These are phyloP conservation scores for Aaosphaeria pasadenensis DNA, from an alignment of 2,329 filamentous ascomycete species.

Conservation along the genomic window DNA sequence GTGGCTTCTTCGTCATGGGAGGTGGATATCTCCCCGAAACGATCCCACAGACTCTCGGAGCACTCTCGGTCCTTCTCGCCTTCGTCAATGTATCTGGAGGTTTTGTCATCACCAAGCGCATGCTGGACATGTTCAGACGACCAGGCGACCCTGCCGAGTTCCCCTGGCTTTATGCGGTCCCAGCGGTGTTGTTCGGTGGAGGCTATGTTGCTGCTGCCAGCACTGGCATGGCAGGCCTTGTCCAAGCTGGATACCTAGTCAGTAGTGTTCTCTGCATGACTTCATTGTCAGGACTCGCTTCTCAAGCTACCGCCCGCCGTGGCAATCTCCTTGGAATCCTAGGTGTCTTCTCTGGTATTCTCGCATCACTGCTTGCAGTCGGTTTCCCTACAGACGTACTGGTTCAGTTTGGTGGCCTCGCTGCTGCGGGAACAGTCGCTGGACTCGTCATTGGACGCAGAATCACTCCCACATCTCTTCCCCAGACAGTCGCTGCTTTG, in stretches of 20 bases:
- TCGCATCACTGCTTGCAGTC: slow-evolving; percentile 77
- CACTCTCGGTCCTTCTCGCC: slow-evolving; percentile 75
- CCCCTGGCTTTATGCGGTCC: slow-evolving; percentile 80
- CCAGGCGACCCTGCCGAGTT: slow-evolving; percentile 86
- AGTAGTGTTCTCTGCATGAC: slow-evolving; percentile 79
- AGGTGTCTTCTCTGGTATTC: slow-evolving; percentile 77
- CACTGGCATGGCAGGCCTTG: slow-evolving; percentile 78
- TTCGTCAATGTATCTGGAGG: slow-evolving; percentile 88
- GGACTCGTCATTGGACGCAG: slow-evolving; percentile 77
- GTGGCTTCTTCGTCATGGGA: slow-evolving; percentile 84
- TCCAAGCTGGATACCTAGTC: slow-evolving; percentile 83
- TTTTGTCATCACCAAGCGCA: slow-evolving; percentile 88
- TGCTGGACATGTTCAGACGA: slow-evolving; percentile 67
- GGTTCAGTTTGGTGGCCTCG: slow-evolving; percentile 75
- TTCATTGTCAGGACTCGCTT: slow-evolving; percentile 77
- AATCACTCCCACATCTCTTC: slow-evolving; percentile 83
- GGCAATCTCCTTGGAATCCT: slow-evolving; percentile 86
- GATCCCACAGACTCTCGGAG: slow-evolving; percentile 73
- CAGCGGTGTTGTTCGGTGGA: slow-evolving; percentile 72
- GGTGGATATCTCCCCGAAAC: slow-evolving; percentile 63
- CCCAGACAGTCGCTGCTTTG: slow-evolving; percentile 83
- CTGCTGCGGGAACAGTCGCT: slow-evolving; percentile 65
- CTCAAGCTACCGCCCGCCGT: slow-evolving; percentile 77
- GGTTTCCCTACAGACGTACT: slow-evolving; percentile 78
- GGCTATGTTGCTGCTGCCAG: slow-evolving; percentile 77